A percentile compares a stretch with the other conserved stretches of the same genome.
These are phyloP conservation scores for Cryptococcus jaspeensis DNA, from an alignment of 1,284 basidiomycete species.

Conservation along the genomic window DNA sequence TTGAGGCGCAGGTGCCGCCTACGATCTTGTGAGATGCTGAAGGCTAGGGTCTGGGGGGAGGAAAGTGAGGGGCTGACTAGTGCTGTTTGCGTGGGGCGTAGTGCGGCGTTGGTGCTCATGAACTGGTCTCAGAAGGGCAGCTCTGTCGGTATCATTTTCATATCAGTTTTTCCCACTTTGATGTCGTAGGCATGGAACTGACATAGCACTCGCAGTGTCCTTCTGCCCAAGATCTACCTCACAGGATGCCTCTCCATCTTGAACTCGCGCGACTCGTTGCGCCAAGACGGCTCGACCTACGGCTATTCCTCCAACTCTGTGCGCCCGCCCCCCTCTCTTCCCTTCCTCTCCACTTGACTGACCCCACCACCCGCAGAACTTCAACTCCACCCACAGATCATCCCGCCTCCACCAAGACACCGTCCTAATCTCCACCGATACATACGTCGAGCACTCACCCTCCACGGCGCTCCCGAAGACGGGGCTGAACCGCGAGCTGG, in stretches of 20 bases:
- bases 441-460: background rate
- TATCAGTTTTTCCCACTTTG: background rate
- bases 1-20: conserved; percentile 17
- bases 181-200: background rate
- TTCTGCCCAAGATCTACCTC: conserved; percentile 18
- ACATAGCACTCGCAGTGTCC: conserved; percentile 3
- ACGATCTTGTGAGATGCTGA: conserved; percentile 12
- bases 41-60: too few relatives aligned
- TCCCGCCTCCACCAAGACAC: background rate
- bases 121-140: background rate
- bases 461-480: too few relatives aligned
- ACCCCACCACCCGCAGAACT: background rate
- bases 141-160: background rate
- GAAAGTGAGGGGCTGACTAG: too few relatives aligned
- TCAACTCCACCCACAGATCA: background rate
- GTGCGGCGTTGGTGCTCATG: background rate
- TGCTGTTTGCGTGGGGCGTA: background rate
- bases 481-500: too few relatives aligned
- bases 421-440: background rate
- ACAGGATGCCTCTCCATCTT: conserved; percentile 12
- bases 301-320: background rate
- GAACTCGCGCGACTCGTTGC: conserved; percentile 12
- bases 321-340: too few relatives aligned
- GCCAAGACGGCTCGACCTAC: background rate
- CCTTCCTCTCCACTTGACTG: background rate